phyloP scores from a whole-genome alignment of 2,329 filamentous ascomycete genomes.

The Ramularia collo-cygni region DNA sequence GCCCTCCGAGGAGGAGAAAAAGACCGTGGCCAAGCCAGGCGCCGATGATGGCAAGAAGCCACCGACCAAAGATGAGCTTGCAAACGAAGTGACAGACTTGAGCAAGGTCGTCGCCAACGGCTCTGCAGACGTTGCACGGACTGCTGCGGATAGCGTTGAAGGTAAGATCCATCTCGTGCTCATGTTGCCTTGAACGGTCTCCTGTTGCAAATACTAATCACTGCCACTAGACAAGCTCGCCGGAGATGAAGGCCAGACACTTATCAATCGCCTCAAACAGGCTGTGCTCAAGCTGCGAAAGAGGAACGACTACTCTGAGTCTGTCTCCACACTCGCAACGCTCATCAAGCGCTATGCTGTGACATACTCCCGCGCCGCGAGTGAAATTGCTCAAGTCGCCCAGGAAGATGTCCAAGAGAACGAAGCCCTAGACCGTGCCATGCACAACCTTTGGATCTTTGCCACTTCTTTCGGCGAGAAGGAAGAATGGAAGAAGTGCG shows the following conservation, averaged over 20 bases:
- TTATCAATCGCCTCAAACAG: conserved; percentile 69
- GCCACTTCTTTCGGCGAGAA: conserved; percentile 71
- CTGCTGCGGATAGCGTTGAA: conserved; percentile 56
- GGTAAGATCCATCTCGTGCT: no score
- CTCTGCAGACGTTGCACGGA: conserved; percentile 42
- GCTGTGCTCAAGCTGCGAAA: conserved; percentile 67
- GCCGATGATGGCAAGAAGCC: conserved; percentile 42
- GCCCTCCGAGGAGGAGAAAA: conserved; percentile 56
- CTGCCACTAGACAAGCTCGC: conserved; percentile 60
- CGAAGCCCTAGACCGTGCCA: conserved; percentile 63
- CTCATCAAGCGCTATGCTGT: conserved; percentile 73
- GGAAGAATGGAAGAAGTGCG: conserved; percentile 68
- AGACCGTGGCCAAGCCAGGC: conserved; percentile 46
- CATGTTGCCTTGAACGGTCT: no score
- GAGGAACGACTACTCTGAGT: conserved; percentile 75
- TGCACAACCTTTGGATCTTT: conserved; percentile 74
- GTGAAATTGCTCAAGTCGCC: conserved; percentile 58
- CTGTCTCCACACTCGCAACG: conserved; percentile 68
- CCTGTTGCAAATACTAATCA: no score
- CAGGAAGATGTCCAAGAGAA: conserved; percentile 69
- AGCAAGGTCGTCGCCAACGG: conserved; percentile 41
- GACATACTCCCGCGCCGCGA: conserved; percentile 66
- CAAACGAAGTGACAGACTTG: conserved; percentile 39
- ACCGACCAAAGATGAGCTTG: conserved; percentile 57
- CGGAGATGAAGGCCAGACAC: conserved; percentile 64